Evolutionary conservation across 495 filamentous ascomycete species (phyloP).

Genomic region (Delitschia confertaspora): DNA sequence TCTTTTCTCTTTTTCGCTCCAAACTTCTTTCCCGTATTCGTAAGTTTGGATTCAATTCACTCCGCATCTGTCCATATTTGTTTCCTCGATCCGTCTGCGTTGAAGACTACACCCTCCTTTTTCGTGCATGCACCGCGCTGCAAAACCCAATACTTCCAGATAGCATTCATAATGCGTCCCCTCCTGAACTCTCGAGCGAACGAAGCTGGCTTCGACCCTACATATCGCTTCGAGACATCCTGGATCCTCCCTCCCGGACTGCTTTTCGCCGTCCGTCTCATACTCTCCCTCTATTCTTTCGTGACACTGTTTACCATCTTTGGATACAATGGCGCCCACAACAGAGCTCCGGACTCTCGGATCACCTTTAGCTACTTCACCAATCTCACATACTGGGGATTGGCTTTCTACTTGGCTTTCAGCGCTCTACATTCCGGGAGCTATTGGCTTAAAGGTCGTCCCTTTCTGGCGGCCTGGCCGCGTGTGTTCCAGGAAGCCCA

Average conservation of each 20-base stretch:
- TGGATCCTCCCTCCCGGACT: slow-evolving; percentile 61
- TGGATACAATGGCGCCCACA: slow-evolving; percentile 44
- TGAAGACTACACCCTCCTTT: not conserved
- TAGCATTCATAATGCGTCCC: slow-evolving; percentile 5
- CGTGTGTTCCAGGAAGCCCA: slow-evolving; percentile 56
- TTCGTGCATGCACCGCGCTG: not conserved
- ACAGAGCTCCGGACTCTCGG: slow-evolving; percentile 33
- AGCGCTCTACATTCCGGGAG: slow-evolving; percentile 55
- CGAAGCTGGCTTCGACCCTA: slow-evolving; percentile 13
- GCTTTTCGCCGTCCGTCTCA: slow-evolving; percentile 49
- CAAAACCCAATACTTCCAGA: not conserved
- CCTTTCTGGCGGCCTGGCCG: slow-evolving; percentile 55
- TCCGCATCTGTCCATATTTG: not conserved
- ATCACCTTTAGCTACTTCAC: slow-evolving; percentile 73
- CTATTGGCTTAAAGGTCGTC: slow-evolving; percentile 46
- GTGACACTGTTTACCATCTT: slow-evolving; percentile 60
- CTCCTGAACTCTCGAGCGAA: not conserved
- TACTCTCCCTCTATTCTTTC: slow-evolving; percentile 63
- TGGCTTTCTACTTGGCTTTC: slow-evolving; percentile 67
- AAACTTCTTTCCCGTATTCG: not conserved
- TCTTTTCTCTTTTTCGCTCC: not conserved
- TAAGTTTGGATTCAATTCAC: not conserved
- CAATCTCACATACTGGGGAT: slow-evolving; percentile 66
- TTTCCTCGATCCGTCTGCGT: not conserved
- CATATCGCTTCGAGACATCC: slow-evolving; percentile 61